These are phyloP conservation scores for Tremellales sp. DNA, from an alignment of 1,284 basidiomycete genomes.

Conservation along the genomic window DNA sequence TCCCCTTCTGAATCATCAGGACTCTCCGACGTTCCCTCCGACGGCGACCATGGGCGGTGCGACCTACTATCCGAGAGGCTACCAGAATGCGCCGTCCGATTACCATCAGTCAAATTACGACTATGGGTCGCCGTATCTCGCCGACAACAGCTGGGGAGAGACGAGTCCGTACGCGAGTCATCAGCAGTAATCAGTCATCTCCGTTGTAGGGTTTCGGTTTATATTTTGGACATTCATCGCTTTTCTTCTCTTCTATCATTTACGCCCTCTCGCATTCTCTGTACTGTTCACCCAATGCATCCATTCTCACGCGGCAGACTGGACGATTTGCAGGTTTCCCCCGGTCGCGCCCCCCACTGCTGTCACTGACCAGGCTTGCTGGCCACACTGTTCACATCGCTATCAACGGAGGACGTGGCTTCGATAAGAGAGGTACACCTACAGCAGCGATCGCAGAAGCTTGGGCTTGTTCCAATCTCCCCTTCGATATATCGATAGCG, in stretches of 20 bases:
- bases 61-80: no score
- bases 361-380: conserved; percentile 9
- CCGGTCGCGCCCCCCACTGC: conserved; percentile 4
- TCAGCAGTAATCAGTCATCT: no score
- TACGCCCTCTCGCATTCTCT: background rate
- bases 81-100: no score
- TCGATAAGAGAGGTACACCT: background rate
- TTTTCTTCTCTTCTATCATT: background rate
- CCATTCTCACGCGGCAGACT: conserved; percentile 1
- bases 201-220: background rate
- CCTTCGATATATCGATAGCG: conserved; percentile 8
- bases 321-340: conserved; percentile 6
- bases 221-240: conserved; percentile 2
- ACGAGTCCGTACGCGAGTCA: conserved; percentile 8
- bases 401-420: background rate
- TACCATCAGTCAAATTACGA: conserved; percentile 23
- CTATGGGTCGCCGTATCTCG: conserved; percentile 29
- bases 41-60: no score
- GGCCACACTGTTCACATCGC: conserved; percentile 1
- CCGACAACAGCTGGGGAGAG: conserved; percentile 23
- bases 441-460: conserved; percentile 4
- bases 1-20: no score
- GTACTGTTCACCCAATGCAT: background rate
- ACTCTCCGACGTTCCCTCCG: no score
- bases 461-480: conserved; percentile 8